phyloP scores from a whole-genome alignment of 345 rosid genomes.

The Salix udensis region DNA sequence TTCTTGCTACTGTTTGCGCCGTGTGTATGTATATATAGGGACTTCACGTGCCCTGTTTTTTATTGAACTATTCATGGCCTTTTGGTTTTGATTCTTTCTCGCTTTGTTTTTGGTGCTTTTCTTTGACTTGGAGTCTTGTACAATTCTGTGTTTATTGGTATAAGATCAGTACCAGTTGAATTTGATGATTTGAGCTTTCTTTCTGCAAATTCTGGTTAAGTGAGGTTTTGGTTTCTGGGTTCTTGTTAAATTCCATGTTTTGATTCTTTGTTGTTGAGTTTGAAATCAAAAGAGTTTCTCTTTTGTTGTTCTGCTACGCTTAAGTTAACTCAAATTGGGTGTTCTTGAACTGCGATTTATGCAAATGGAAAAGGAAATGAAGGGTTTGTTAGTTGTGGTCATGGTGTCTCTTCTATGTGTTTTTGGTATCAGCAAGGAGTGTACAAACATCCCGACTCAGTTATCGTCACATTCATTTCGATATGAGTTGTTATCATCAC shows the following conservation, averaged over 20 bases:
- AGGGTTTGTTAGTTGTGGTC: constrained; percentile 18
- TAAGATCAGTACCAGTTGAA: background rate
- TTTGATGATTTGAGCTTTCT: background rate
- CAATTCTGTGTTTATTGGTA: background rate
- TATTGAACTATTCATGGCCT: background rate
- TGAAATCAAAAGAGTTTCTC: background rate
- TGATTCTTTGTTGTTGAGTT: background rate
- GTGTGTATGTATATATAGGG: constrained; percentile 14
- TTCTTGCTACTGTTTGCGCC: background rate
- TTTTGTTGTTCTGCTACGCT: background rate
- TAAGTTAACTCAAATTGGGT: background rate
- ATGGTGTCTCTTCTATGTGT: constrained; percentile 19
- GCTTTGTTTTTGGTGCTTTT: background rate
- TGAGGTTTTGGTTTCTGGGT: constrained; percentile 20
- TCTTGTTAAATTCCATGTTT: constrained; percentile 4
- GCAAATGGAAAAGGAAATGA: constrained; percentile 19
- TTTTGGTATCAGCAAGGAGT: constrained; percentile 58
- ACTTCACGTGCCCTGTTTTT: constrained; percentile 22
- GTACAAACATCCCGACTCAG: constrained; percentile 66
- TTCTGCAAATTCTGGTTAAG: background rate
- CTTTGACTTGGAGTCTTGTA: background rate
- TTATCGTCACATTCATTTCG: constrained; percentile 69
- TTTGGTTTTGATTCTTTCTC: background rate
- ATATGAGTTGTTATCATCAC: constrained; percentile 53
- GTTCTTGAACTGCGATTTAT: background rate